These are phyloP conservation scores for Candida tibetensis DNA, from an alignment of 805 yeast genomes.

Conservation along the genomic window DNA sequence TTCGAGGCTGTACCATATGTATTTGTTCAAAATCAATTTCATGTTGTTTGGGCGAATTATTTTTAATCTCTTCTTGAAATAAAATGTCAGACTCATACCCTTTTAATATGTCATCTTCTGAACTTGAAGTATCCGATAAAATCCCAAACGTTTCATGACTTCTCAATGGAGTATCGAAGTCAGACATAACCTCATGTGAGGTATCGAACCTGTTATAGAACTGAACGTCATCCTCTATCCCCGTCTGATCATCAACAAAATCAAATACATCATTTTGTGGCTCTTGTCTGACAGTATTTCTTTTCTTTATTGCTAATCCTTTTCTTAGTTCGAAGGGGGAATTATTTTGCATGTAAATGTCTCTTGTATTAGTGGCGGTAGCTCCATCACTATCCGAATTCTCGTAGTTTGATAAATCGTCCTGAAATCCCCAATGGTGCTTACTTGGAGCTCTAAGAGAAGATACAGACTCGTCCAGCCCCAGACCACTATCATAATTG, in stretches of 20 bases:
- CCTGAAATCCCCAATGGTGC: background rate
- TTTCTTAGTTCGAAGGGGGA: slow-evolving; percentile 21
- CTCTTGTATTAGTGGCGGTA: background rate
- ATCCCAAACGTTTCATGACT: slow-evolving; percentile 10
- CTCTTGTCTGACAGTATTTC: background rate
- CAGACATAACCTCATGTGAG: slow-evolving; percentile 8
- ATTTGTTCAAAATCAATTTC: background rate
- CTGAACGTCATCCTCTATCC: slow-evolving; percentile 7
- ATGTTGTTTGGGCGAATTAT: background rate
- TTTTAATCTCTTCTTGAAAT: slow-evolving; percentile 1
- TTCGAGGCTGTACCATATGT: background rate
- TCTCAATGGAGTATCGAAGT: slow-evolving; percentile 5
- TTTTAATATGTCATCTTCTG: slow-evolving; percentile 4
- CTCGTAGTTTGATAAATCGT: background rate
- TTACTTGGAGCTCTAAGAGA: background rate
- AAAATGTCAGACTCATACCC: slow-evolving; percentile 1
- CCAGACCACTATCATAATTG: background rate
- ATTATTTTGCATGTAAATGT: background rate
- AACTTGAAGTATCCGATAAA: slow-evolving; percentile 6
- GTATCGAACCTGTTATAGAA: slow-evolving; percentile 8
- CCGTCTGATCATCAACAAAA: slow-evolving; percentile 21
- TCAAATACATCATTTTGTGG: slow-evolving; percentile 7
- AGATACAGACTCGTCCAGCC: slow-evolving; percentile 3
- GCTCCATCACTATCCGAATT: background rate
- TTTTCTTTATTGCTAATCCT: slow-evolving; percentile 37